A percentile compares a stretch with the other conserved stretches of the same genome.
These are phyloP conservation scores for Phylloporus rhodoxanthus DNA, from an alignment of 768 basidiomycete genomes.

Conservation along the genomic window DNA sequence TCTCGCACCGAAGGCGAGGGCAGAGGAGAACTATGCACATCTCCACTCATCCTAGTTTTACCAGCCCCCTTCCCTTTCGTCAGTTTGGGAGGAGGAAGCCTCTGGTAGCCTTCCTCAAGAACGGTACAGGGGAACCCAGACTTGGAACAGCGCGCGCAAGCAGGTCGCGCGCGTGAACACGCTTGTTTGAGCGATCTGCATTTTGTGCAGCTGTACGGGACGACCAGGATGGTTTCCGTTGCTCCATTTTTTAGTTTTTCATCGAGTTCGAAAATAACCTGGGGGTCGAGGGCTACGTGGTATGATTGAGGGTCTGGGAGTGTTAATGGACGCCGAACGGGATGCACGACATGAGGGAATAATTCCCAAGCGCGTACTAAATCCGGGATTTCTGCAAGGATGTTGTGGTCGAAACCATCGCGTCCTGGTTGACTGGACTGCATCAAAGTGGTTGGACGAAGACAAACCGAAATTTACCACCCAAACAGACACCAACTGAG, in stretches of 20 bases:
- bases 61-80: neutral
- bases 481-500: neutral
- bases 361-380: slow-evolving; percentile 20
- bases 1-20: neutral
- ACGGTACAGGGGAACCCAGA: slow-evolving; percentile 1
- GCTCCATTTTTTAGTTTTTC: slow-evolving; percentile 8
- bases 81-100: slow-evolving; percentile 22
- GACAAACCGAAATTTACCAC: neutral
- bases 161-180: slow-evolving; percentile 25
- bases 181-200: slow-evolving; percentile 9
- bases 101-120: slow-evolving; percentile 12
- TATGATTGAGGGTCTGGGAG: slow-evolving; percentile 14
- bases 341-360: slow-evolving; percentile 1
- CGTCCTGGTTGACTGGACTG: neutral
- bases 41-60: neutral
- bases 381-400: slow-evolving; percentile 6
- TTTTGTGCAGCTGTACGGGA: slow-evolving; percentile 15
- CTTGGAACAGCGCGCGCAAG: slow-evolving; percentile 22
- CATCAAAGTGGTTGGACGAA: slow-evolving; percentile 7
- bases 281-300: slow-evolving; percentile 17
- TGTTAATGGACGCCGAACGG: slow-evolving; percentile 25
- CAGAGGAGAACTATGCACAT: neutral
- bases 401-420: neutral
- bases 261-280: slow-evolving; percentile 26
- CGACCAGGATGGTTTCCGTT: slow-evolving; percentile 16